Conservation (phyloP, 768 basidiomycete species). For the Xerocomellus chrysenteron region DNA sequence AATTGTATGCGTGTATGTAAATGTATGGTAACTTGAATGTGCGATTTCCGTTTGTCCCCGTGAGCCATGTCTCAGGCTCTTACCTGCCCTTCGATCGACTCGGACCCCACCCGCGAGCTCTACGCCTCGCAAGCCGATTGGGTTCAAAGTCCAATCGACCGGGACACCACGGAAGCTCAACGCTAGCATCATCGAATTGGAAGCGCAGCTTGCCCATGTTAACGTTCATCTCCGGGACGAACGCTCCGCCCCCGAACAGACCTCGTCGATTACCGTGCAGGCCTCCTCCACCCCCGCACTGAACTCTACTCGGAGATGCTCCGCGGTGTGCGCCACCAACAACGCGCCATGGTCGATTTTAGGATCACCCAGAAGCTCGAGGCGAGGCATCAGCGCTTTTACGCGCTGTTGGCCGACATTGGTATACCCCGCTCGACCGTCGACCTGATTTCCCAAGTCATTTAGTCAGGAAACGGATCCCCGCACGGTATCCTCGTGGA, state of each 20-base stretch:
- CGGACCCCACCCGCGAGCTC: constrained; percentile 12
- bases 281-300: constrained; percentile 30
- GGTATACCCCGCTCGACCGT: constrained; percentile 23
- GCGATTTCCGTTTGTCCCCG: no score
- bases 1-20: not conserved
- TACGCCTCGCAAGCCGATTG: constrained; percentile 6
- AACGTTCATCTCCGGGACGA: constrained; percentile 9
- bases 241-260: constrained; percentile 25
- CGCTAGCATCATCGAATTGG: constrained; percentile 10
- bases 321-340: constrained; percentile 26
- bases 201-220: constrained; percentile 6
- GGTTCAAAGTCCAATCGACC: not conserved
- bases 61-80: no score
- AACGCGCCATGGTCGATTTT: constrained; percentile 21
- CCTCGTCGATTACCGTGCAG: constrained; percentile 26
- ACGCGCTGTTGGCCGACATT: constrained; percentile 24
- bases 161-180: not conserved
- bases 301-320: constrained; percentile 32
- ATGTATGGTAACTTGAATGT: not conserved
- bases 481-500: constrained; percentile 44
- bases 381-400: constrained; percentile 24
- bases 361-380: constrained; percentile 28
- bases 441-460: not conserved
- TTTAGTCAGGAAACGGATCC: constrained; percentile 29
- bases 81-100: no score